Evolutionary conservation across 2,329 filamentous ascomycete genomes (phyloP).

Genomic region (Penicillium sp.): DNA sequence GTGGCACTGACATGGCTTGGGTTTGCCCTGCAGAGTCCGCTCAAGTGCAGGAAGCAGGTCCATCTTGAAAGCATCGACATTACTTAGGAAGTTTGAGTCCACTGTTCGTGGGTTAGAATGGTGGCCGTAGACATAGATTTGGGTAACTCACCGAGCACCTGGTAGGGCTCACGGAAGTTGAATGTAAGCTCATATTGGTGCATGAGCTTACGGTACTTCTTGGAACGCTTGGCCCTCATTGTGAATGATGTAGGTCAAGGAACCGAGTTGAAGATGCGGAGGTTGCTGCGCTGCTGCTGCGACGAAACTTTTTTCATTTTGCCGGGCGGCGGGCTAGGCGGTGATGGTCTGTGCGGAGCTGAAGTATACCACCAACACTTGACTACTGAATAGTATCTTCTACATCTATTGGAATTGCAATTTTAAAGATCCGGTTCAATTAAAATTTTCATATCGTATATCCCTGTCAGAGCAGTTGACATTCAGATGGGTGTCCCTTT

Average conservation of each 20-base stretch:
- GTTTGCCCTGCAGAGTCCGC: conserved; percentile 79
- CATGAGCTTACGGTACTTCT: conserved; percentile 88
- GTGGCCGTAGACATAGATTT: not conserved
- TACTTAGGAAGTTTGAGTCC: conserved; percentile 79
- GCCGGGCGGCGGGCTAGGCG: conserved; percentile 31
- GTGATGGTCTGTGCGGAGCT: not conserved
- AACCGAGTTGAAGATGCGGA: conserved; percentile 9
- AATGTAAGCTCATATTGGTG: conserved; percentile 84
- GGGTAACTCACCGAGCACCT: conserved; percentile 65
- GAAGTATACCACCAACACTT: not conserved
- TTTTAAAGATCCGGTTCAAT: not conserved
- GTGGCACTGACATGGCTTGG: conserved; percentile 68
- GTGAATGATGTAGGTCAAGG: conserved; percentile 27
- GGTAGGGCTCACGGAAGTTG: conserved; percentile 90
- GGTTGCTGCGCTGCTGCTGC: conserved; percentile 9
- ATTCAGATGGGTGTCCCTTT: not conserved
- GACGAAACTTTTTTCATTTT: conserved; percentile 38
- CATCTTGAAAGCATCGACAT: conserved; percentile 84
- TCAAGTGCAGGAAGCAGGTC: conserved; percentile 74
- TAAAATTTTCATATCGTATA: not conserved
- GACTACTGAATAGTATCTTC: not conserved
- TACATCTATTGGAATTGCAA: not conserved
- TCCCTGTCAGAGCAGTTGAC: not conserved
- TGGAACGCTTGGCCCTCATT: conserved; percentile 67
- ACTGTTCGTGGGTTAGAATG: conserved; percentile 49